Evolutionary conservation across 768 basidiomycete genomes (phyloP).

Genomic region (Pleurotus salmoneostramineus): DNA sequence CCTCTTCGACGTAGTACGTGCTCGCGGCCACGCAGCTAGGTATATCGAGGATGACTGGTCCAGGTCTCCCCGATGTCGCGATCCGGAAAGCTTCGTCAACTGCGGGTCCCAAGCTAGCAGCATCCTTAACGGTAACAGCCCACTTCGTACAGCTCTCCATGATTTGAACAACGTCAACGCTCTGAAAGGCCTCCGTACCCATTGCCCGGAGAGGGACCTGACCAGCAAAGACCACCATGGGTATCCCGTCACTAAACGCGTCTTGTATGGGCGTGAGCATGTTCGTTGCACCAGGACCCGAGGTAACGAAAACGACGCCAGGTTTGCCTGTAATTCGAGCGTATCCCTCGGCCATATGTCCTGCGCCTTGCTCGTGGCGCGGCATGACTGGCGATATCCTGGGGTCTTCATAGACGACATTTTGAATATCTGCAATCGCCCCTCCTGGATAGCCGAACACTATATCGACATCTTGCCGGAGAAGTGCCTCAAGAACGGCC

Average conservation of each 20-base stretch:
- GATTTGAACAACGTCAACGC: constrained; percentile 95
- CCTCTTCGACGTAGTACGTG: constrained; percentile 80
- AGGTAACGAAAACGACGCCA: constrained; percentile 96
- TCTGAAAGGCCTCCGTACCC: constrained; percentile 97
- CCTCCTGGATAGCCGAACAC: constrained; percentile 98
- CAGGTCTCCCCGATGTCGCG: constrained; percentile 93
- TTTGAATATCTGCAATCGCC: constrained; percentile 98
- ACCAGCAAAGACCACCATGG: constrained; percentile 92
- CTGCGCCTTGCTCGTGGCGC: constrained; percentile 96
- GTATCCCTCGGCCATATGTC: constrained; percentile 99
- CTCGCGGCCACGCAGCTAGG: constrained; percentile 97
- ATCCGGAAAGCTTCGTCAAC: constrained; percentile 99
- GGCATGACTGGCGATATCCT: constrained; percentile 95
- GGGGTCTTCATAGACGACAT: constrained; percentile 93
- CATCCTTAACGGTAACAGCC: constrained; percentile 99
- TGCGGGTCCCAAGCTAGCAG: constrained; percentile 86
- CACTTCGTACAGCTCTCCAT: constrained; percentile 97
- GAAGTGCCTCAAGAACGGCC: constrained; percentile 99
- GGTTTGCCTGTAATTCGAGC: constrained; percentile 97
- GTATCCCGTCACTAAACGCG: constrained; percentile 90
- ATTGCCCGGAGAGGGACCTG: constrained; percentile 97
- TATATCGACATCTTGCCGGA: constrained; percentile 91
- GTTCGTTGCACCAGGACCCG: constrained; percentile 97
- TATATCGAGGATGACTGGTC: constrained; percentile 95
- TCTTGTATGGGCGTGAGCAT: constrained; percentile 98